Evolutionary conservation across 768 basidiomycete genomes (phyloP).

Genomic region (Kwoniella europaea): DNA sequence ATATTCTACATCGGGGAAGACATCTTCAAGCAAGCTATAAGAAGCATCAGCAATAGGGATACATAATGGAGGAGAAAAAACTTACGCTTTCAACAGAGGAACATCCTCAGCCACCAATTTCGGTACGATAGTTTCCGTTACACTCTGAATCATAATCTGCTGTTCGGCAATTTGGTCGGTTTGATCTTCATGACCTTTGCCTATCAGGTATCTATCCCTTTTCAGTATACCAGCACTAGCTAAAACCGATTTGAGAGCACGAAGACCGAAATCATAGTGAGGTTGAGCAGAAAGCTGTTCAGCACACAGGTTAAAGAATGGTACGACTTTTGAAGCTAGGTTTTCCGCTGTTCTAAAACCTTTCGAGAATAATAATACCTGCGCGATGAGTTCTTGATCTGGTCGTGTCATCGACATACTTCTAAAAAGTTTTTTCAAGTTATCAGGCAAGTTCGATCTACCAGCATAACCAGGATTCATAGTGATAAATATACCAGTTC

Average conservation of each 20-base stretch:
- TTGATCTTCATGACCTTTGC: slow-evolving; percentile 32
- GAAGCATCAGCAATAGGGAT: neutral
- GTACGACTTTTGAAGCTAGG: slow-evolving; percentile 97
- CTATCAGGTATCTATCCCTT: slow-evolving; percentile 69
- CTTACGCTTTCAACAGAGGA: slow-evolving; percentile 84
- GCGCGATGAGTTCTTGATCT: slow-evolving; percentile 96
- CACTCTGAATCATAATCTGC: slow-evolving; percentile 96
- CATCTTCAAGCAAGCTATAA: slow-evolving; percentile 83
- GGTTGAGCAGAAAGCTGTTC: slow-evolving; percentile 96
- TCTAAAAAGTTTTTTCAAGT: slow-evolving; percentile 76
- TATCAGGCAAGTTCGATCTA: slow-evolving; percentile 70
- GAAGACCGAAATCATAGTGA: slow-evolving; percentile 98
- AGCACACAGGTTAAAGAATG: slow-evolving; percentile 98
- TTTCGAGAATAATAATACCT: slow-evolving; percentile 99
- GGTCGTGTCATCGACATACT: slow-evolving; percentile 99
- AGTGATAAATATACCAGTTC: slow-evolving; percentile 98
- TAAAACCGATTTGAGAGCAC: slow-evolving; percentile 94
- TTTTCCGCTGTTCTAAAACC: slow-evolving; percentile 97
- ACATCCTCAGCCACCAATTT: slow-evolving; percentile 98
- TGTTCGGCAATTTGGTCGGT: slow-evolving; percentile 73
- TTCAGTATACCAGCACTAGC: slow-evolving; percentile 97
- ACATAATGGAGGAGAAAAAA: neutral
- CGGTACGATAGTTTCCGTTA: slow-evolving; percentile 97
- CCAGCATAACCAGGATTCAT: slow-evolving; percentile 99
- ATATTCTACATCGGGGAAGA: slow-evolving; percentile 95